phyloP scores from a whole-genome alignment of 2,329 filamentous ascomycete species.

The Scedosporium aurantiacum region DNA sequence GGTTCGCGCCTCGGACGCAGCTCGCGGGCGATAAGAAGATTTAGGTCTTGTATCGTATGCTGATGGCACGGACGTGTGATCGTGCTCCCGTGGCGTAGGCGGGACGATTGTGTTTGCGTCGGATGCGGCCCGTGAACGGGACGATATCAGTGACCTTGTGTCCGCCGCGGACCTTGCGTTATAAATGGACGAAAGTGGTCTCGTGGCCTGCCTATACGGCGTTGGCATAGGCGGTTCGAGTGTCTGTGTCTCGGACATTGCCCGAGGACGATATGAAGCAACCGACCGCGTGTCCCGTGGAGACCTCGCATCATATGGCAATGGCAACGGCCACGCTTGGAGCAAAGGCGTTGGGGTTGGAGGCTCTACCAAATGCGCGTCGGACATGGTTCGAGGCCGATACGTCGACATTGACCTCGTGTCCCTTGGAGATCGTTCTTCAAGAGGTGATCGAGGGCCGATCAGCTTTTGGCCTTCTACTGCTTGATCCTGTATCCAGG shows the following conservation, averaged over 20 bases:
- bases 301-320: background rate
- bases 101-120: background rate
- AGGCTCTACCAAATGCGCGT: background rate
- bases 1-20: background rate
- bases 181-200: background rate
- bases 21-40: background rate
- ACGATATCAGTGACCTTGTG: background rate
- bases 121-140: background rate
- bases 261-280: background rate
- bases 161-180: background rate
- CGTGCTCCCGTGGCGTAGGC: background rate
- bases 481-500: background rate
- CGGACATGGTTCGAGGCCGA: background rate
- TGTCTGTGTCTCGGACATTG: background rate
- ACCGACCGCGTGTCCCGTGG: background rate
- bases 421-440: background rate
- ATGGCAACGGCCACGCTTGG: background rate
- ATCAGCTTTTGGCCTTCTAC: background rate
- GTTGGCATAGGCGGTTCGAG: background rate
- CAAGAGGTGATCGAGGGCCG: background rate
- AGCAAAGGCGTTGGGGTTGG: background rate
- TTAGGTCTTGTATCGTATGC: background rate
- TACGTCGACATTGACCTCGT: background rate
- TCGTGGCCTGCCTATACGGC: background rate
- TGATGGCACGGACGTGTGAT: background rate